Evolutionary conservation across 805 yeast genomes (phyloP), one percentile per base, ranked within the genome.

Genomic region (Candida corydali): DNA sequence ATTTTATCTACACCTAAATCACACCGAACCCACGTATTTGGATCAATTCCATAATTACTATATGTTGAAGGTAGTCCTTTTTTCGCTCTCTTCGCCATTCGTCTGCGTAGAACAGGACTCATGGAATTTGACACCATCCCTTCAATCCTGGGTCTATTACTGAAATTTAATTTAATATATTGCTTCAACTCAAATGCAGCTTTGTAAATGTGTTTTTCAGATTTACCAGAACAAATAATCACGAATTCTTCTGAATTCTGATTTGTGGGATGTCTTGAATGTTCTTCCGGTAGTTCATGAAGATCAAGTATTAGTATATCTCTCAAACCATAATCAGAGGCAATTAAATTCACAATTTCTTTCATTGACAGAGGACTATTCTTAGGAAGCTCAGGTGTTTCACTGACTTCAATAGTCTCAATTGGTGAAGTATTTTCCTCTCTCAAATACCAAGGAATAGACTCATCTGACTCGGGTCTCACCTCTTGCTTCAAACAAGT

Each of bases 11-110:
- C 59, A 18, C 70, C 65, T 33, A 86, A 73, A 48, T 86, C 87
- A 32, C 88, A 65, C 74, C 86, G 77, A 16, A 86, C 78, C 98
- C 98, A 89, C 17, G 85, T 75, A 47, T 86, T 87, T 4, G 79
- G 68, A 5, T 66, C 46, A 9, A 63, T 60, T 11, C 85, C 83
- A 48, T 74, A 80, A 38, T 73, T 78, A 40, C 73, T 73, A 45
- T 76, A 76, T 1, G 70, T 67, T 0, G 79, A 70, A 35, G 71
- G 65, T 5, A 70, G 67, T 11, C 73, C 72, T 49, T 76, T 76
- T 37, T 76, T 64, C 26, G 81, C 79, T 44, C 77, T 65, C 31
- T 76, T 69, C 17, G 78, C 45, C 48, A 65, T 51, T 28, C 72
- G 51, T 30, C 73, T 51, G 31, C 68, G 57, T 17, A 55, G 54